Percentiles rank a stretch among this genome's conserved stretches.
Conservation (phyloP, 768 basidiomycete species). For the Pleurotus eryngii region DNA sequence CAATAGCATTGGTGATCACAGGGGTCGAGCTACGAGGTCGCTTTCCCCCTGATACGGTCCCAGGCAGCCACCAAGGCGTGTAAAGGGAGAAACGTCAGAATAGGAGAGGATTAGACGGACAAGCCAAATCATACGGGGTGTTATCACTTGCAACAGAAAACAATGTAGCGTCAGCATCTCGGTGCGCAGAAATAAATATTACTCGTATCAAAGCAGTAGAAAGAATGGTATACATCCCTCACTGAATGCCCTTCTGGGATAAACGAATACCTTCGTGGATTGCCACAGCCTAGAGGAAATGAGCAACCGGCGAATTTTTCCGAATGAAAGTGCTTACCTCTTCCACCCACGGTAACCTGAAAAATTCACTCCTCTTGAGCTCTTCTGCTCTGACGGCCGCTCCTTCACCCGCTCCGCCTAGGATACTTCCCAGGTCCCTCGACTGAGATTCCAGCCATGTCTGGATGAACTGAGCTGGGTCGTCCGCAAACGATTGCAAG, state of each 20-base stretch:
- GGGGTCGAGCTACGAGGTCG: neutral
- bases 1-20: neutral
- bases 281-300: slow-evolving; percentile 60
- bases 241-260: neutral
- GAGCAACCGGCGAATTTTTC: slow-evolving; percentile 5
- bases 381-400: slow-evolving; percentile 84
- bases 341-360: slow-evolving; percentile 89
- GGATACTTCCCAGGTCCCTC: slow-evolving; percentile 81
- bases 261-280: slow-evolving; percentile 70
- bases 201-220: neutral
- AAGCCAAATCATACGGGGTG: too few species aligned
- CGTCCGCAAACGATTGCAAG: slow-evolving; percentile 73
- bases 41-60: too few species aligned
- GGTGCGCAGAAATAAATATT: neutral
- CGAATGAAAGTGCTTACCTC: slow-evolving; percentile 36
- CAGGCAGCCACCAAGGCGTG: too few species aligned
- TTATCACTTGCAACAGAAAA: neutral
- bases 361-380: slow-evolving; percentile 84
- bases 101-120: too few species aligned
- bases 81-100: too few species aligned
- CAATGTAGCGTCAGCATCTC: neutral
- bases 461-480: slow-evolving; percentile 81
- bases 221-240: neutral
- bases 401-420: slow-evolving; percentile 84
- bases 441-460: slow-evolving; percentile 92